A percentile compares a stretch with the other conserved stretches of the same genome.
phyloP scores from a whole-genome alignment of 202 grass and related monocot genomes.

The Musa balbisiana region DNA sequence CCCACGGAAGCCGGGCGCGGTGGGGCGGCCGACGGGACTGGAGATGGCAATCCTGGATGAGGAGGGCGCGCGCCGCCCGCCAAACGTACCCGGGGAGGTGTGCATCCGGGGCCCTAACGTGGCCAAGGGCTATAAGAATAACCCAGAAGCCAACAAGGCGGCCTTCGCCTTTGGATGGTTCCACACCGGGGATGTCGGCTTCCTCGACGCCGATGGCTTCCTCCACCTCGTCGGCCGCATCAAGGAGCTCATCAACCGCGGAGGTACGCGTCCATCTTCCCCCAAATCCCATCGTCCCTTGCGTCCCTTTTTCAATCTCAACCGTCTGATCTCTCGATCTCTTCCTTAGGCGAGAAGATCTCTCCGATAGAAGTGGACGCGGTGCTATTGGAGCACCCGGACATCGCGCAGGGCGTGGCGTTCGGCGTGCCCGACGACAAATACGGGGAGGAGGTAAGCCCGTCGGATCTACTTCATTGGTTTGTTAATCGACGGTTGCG shows the following conservation, averaged over 20 bases:
- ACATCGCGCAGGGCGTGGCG: slow-evolving; percentile 56
- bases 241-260: slow-evolving; percentile 97
- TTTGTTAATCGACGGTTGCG: neutral
- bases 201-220: slow-evolving; percentile 48
- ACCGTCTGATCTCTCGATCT: neutral
- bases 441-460: slow-evolving; percentile 68
- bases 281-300: neutral
- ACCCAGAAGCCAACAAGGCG: slow-evolving; percentile 43
- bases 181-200: slow-evolving; percentile 89
- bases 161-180: slow-evolving; percentile 84
- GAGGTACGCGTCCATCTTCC: slow-evolving; percentile 23
- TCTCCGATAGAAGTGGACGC: slow-evolving; percentile 95
- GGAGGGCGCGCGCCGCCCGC: neutral
- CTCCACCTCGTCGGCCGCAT: slow-evolving; percentile 66
- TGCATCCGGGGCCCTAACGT: slow-evolving; percentile 73
- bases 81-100: slow-evolving; percentile 49
- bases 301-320: neutral
- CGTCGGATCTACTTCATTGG: neutral
- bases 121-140: slow-evolving; percentile 58
- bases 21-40: slow-evolving; percentile 57
- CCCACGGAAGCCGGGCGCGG: slow-evolving; percentile 39
- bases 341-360: slow-evolving; percentile 66
- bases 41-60: slow-evolving; percentile 63
- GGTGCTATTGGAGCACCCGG: slow-evolving; percentile 51
- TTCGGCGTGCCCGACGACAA: slow-evolving; percentile 83